These are phyloP conservation scores for Galerina marginata DNA, from an alignment of 768 basidiomycete species.

Conservation along the genomic window DNA sequence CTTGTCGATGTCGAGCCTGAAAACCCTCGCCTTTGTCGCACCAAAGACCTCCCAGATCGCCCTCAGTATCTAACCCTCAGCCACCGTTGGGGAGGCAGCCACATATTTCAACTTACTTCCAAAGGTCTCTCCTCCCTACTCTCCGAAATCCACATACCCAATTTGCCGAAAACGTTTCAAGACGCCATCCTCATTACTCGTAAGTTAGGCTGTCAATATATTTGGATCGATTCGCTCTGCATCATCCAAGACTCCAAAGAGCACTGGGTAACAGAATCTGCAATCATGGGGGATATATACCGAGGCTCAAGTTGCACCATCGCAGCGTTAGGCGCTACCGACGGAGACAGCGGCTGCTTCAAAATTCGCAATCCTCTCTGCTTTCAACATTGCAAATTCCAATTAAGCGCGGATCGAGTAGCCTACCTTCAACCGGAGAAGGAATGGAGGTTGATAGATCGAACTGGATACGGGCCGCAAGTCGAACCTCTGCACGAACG, in stretches of 20 bases:
- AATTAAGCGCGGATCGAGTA: not conserved
- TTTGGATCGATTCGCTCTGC: constrained; percentile 17
- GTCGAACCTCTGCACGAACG: constrained; percentile 13
- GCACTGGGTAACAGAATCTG: constrained; percentile 10
- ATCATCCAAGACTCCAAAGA: constrained; percentile 14
- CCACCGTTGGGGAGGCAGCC: constrained; percentile 11
- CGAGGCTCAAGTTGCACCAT: constrained; percentile 8
- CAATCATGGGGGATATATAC: constrained; percentile 16
- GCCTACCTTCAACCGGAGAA: not conserved
- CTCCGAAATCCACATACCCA: not conserved
- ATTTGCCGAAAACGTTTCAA: constrained; percentile 7
- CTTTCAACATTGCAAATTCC: constrained; percentile 7
- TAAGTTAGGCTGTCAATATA: constrained; percentile 1
- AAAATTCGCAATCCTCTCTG: constrained; percentile 11
- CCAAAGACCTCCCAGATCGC: not conserved
- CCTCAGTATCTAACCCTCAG: constrained; percentile 6
- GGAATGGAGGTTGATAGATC: not conserved
- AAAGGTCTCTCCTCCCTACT: not conserved
- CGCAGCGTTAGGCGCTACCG: constrained; percentile 8
- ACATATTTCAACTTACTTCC: not conserved
- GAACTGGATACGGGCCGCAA: constrained; percentile 1
- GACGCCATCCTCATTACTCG: constrained; percentile 8
- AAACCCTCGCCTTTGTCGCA: not conserved
- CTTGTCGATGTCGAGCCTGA: constrained; percentile 3
- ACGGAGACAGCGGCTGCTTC: constrained; percentile 14